phyloP scores from a whole-genome alignment of 2,329 filamentous ascomycete species.

The Cytospora piceae region DNA sequence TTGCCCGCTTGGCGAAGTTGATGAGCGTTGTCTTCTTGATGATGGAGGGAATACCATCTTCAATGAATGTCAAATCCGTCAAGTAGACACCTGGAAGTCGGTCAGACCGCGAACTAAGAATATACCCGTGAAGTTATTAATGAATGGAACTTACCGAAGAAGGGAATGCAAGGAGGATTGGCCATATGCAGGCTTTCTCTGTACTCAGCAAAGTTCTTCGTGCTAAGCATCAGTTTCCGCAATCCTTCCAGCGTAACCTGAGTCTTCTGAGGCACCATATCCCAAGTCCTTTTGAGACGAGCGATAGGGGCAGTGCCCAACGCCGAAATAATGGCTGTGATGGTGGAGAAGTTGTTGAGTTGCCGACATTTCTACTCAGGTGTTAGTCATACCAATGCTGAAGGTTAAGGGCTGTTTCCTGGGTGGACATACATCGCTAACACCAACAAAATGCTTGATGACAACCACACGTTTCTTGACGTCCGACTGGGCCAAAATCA shows the following conservation, averaged over 20 bases:
- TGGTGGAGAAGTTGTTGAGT: slow-evolving; percentile 95
- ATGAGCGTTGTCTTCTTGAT: slow-evolving; percentile 97
- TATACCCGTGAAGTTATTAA: not conserved
- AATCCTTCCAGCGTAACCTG: slow-evolving; percentile 82
- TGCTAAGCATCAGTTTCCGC: slow-evolving; percentile 93
- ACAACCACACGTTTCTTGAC: slow-evolving; percentile 96
- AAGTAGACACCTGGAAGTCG: slow-evolving; percentile 79
- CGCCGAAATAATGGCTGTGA: slow-evolving; percentile 97
- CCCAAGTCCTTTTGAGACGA: slow-evolving; percentile 91
- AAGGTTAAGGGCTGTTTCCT: not conserved
- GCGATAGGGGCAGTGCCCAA: slow-evolving; percentile 93
- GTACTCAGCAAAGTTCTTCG: slow-evolving; percentile 98
- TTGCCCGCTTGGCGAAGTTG: slow-evolving; percentile 97
- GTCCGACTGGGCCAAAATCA: slow-evolving; percentile 94
- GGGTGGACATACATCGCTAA: slow-evolving; percentile 81
- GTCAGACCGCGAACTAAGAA: slow-evolving; percentile 28
- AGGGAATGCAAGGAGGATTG: slow-evolving; percentile 96
- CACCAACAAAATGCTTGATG: slow-evolving; percentile 96
- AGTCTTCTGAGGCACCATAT: slow-evolving; percentile 85
- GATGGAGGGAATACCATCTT: slow-evolving; percentile 94
- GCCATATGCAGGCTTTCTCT: slow-evolving; percentile 89
- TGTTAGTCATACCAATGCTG: slow-evolving; percentile 28
- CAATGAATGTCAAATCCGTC: slow-evolving; percentile 97
- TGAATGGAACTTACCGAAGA: slow-evolving; percentile 73
- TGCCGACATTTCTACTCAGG: slow-evolving; percentile 78